Conservation (phyloP, 805 yeast genomes). For the Suhomyces sp. region DNA sequence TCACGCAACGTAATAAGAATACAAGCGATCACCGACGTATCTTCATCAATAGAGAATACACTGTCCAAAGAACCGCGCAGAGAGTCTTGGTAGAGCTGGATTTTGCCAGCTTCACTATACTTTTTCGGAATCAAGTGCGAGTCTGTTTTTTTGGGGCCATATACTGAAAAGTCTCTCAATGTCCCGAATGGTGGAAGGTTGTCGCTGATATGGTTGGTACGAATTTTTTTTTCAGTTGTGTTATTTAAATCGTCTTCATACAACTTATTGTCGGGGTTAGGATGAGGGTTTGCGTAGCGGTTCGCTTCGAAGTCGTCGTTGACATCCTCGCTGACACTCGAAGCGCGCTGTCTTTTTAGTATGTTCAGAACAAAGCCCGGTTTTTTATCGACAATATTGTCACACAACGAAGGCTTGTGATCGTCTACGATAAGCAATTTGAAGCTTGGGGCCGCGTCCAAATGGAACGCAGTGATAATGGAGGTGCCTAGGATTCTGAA, state of each 20-base stretch:
- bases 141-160: conserved; percentile 9
- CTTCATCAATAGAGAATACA: conserved; percentile 31
- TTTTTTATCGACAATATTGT: conserved; percentile 29
- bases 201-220: conserved; percentile 20
- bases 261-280: conserved; percentile 20
- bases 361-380: conserved; percentile 21
- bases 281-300: conserved; percentile 30
- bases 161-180: conserved; percentile 27
- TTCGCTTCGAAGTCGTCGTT: conserved; percentile 3
- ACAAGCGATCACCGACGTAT: conserved; percentile 30
- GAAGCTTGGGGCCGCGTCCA: conserved; percentile 30
- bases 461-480: conserved; percentile 26
- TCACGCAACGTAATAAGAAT: conserved; percentile 33
- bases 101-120: conserved; percentile 31
- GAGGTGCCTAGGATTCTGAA: conserved; percentile 39
- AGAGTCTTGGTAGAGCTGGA: conserved; percentile 34
- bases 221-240: background rate
- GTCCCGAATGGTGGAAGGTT: conserved; percentile 40
- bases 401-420: conserved; percentile 35
- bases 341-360: conserved; percentile 10
- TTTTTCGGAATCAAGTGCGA: conserved; percentile 26
- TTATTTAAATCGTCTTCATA: background rate
- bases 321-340: background rate
- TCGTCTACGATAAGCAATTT: conserved; percentile 33
- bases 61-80: conserved; percentile 14